Conservation (phyloP, 164 flowering plant species). For the Umbilicus rupestris region DNA sequence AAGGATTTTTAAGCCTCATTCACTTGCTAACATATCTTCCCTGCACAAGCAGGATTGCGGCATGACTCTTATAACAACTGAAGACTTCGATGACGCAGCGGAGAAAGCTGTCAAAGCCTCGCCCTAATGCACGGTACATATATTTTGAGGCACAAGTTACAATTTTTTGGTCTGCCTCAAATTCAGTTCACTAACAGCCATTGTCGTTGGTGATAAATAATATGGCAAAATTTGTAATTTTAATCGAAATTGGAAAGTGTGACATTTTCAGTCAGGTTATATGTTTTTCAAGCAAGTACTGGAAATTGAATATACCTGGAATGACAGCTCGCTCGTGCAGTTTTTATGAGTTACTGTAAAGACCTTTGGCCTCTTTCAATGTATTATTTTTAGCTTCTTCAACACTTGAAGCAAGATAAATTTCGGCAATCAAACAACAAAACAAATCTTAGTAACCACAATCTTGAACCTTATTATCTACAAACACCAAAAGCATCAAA, state of each 20-base stretch:
- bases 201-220: no score
- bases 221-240: no score
- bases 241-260: no score
- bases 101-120: slow-evolving; percentile 85
- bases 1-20: slow-evolving; percentile 58
- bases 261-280: no score
- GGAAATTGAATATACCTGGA: no score
- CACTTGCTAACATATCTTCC: not conserved
- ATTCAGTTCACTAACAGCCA: not conserved
- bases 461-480: not conserved
- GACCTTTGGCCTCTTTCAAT: slow-evolving; percentile 71
- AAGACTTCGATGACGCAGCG: slow-evolving; percentile 95
- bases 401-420: slow-evolving; percentile 62
- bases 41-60: slow-evolving; percentile 56
- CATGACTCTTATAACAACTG: slow-evolving; percentile 78
- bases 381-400: slow-evolving; percentile 71
- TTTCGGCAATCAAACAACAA: not conserved
- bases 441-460: not conserved
- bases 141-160: not conserved
- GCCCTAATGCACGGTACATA: not conserved
- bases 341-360: not conserved
- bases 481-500: not conserved
- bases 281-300: no score
- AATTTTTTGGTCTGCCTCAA: not conserved
- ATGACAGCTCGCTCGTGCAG: not conserved